Percentiles rank a stretch among this genome's conserved stretches.
Conservation (phyloP, 2,329 filamentous ascomycete genomes). For the Colletotrichum lupini region DNA sequence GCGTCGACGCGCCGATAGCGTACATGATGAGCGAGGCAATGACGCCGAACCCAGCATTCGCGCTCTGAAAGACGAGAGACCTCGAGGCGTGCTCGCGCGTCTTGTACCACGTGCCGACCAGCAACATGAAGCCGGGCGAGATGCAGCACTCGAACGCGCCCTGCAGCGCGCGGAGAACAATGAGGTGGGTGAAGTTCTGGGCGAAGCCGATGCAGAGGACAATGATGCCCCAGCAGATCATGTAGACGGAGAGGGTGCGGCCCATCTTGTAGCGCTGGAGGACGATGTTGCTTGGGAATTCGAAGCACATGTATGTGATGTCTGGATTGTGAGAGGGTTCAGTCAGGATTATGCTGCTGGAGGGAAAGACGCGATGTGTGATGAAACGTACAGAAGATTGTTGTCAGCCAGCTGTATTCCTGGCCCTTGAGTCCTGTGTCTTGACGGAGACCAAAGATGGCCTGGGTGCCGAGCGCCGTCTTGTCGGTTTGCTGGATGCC, state of each 20-base stretch:
- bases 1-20: conserved; percentile 47
- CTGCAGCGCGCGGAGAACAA: conserved; percentile 49
- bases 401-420: conserved; percentile 44
- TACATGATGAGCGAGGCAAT: conserved; percentile 50
- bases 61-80: conserved; percentile 29
- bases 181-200: conserved; percentile 50
- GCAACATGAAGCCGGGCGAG: conserved; percentile 50
- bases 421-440: conserved; percentile 42
- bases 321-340: conserved; percentile 23
- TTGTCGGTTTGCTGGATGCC: conserved; percentile 62
- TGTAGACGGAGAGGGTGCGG: conserved; percentile 26
- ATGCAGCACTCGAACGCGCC: conserved; percentile 52
- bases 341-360: neutral
- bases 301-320: conserved; percentile 44
- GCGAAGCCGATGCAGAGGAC: conserved; percentile 51
- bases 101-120: conserved; percentile 51
- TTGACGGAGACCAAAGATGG: conserved; percentile 49
- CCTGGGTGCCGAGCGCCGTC: conserved; percentile 52
- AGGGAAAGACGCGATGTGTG: too few species aligned
- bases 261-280: conserved; percentile 45
- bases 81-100: conserved; percentile 45
- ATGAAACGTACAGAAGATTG: conserved; percentile 43
- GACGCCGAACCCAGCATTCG: conserved; percentile 47
- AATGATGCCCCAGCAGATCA: conserved; percentile 44
- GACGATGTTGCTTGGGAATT: conserved; percentile 46